phyloP scores from a whole-genome alignment of 345 rosid species.

The Salix dunnii region DNA sequence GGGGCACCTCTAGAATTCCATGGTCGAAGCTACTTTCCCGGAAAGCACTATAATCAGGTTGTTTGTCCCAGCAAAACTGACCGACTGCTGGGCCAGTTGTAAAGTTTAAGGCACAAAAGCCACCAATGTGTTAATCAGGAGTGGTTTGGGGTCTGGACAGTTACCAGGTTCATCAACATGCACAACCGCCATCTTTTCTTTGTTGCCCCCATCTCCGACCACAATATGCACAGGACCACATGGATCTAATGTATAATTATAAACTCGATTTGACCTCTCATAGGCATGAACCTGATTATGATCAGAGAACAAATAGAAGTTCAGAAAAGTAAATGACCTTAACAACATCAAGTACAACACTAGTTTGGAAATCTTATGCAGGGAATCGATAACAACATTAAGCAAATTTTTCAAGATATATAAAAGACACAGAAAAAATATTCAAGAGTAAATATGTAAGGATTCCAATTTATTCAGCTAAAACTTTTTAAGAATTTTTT shows the following conservation, averaged over 20 bases:
- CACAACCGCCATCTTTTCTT: conserved; percentile 56
- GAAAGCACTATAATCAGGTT: conserved; percentile 86
- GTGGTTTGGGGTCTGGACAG: conserved; percentile 62
- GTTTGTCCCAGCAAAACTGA: conserved; percentile 82
- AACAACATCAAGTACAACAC: not conserved
- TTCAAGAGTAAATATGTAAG: too few species aligned
- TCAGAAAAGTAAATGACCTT: not conserved
- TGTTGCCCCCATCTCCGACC: conserved; percentile 77
- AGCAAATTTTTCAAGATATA: not conserved
- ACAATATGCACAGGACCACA: conserved; percentile 79
- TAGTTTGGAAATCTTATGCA: not conserved
- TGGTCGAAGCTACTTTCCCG: conserved; percentile 95
- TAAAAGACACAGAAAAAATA: too few species aligned
- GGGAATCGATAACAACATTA: not conserved
- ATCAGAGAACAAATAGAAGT: not conserved
- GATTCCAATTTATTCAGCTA: too few species aligned
- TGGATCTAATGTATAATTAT: conserved; percentile 71
- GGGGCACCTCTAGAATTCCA: conserved; percentile 80
- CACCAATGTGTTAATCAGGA: conserved; percentile 46
- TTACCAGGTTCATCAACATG: conserved; percentile 89
- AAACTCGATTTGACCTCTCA: conserved; percentile 88
- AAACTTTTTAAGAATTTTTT: not conserved
- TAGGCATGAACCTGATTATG: conserved; percentile 74
- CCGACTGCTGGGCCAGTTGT: conserved; percentile 66
- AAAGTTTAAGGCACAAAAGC: conserved; percentile 72